These are phyloP conservation scores for Penicillium sp. DNA, from an alignment of 2,329 filamentous ascomycete genomes.

Conservation along the genomic window DNA sequence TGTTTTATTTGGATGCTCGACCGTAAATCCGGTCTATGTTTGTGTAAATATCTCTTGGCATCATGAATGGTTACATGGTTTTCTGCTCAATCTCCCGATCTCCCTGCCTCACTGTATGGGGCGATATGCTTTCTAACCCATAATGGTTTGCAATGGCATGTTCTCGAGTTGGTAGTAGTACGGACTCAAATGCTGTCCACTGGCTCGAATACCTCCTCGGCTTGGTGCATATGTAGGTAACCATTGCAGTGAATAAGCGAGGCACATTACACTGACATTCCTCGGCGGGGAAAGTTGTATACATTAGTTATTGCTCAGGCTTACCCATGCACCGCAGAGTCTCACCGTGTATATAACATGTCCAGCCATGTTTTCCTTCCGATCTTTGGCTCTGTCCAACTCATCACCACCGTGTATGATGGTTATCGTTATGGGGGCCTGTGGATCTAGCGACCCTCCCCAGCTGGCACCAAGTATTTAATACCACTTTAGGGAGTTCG, in stretches of 20 bases:
- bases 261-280: not conserved
- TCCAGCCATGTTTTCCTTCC: not conserved
- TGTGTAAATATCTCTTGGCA: slow-evolving; percentile 41
- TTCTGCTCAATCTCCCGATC: slow-evolving; percentile 14
- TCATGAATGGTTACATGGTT: slow-evolving; percentile 36
- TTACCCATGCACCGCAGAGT: not conserved
- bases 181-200: not conserved
- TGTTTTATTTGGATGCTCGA: slow-evolving; percentile 23
- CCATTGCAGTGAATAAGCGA: not conserved
- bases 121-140: not conserved
- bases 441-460: not conserved
- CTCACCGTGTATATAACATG: not conserved
- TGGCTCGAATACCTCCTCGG: not conserved
- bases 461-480: not conserved
- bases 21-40: slow-evolving; percentile 20
- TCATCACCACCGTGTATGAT: not conserved
- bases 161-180: not conserved
- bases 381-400: not conserved
- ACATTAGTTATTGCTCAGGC: not conserved
- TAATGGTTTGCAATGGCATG: not conserved
- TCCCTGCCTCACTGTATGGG: slow-evolving; percentile 1
- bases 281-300: not conserved
- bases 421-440: not conserved
- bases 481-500: not conserved
- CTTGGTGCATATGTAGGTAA: not conserved